Evolutionary conservation across 2,329 filamentous ascomycete genomes (phyloP).

Genomic region (Achaetomium macrosporum): DNA sequence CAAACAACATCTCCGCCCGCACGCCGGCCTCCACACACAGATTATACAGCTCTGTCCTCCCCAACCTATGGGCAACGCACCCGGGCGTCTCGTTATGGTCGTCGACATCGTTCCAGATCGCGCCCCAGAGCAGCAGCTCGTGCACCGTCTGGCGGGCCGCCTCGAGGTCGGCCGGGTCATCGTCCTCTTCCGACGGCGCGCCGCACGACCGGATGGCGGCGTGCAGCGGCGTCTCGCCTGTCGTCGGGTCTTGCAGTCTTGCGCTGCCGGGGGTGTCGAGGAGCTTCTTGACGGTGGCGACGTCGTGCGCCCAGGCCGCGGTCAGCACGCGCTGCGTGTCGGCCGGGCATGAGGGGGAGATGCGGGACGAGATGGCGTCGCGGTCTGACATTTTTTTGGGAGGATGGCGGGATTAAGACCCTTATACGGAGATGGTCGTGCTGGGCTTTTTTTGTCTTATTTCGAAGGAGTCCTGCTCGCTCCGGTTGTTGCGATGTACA

Average conservation of each 20-base stretch:
- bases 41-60: constrained; percentile 66
- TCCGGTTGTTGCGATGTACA: too few relatives aligned
- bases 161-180: constrained; percentile 41
- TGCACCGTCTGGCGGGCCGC: constrained; percentile 62
- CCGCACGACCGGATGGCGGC: constrained; percentile 77
- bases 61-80: constrained; percentile 70
- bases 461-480: too few relatives aligned
- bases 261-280: constrained; percentile 57
- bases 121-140: constrained; percentile 77
- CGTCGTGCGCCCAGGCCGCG: constrained; percentile 55
- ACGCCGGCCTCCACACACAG: constrained; percentile 86
- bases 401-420: neutral
- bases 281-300: constrained; percentile 61
- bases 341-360: constrained; percentile 47
- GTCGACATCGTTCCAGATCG: constrained; percentile 97
- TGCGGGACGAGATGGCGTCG: constrained; percentile 48
- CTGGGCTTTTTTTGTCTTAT: too few relatives aligned
- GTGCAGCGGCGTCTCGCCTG: constrained; percentile 82
- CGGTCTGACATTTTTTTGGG: constrained; percentile 11
- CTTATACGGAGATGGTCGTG: too few relatives aligned
- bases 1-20: constrained; percentile 80
- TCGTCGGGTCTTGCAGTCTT: constrained; percentile 77
- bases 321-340: constrained; percentile 47
- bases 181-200: constrained; percentile 27
- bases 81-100: constrained; percentile 82